Base-by-base conservation (phyloP, 1,284 basidiomycete genomes). In the Trichosporon sp. region DNA sequence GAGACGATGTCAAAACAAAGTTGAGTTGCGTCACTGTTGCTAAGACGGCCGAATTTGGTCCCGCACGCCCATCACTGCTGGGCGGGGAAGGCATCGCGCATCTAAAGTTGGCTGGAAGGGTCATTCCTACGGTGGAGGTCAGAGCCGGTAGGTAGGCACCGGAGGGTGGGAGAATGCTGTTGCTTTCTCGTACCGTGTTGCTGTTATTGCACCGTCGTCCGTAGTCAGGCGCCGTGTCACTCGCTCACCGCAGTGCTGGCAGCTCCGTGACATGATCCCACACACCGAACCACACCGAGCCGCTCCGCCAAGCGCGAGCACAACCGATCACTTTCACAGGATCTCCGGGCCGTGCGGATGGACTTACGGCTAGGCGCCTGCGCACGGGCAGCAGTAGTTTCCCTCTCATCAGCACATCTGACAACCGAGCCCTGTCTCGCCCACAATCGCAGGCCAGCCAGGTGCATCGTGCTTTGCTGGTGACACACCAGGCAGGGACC, bases 21-120 rank as follows among this genome's bases (percentile, higher is more conserved):
- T 54, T 54, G 49, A n/a, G 49, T 54, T 54, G 49, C 49, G 49
- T 54, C 49, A 54, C 49, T 54, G 49, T 44, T 44, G 40, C 40
- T 44, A 21, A 21, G 40, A 19, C 21, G 49, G 49, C 11, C 7
- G 29, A 29, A 54, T 54, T 54, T 54, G 49, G 14, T 54, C 19
- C 49, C 49, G 49, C 25, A 9, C 25, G 49, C 5, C 46, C 8
- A 27, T 27, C 23, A 16, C 27, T 54, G 25, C 27, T n/a, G 49
- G 14, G 25, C 27, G 49, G 25, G 25, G 27, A n/a, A 54, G 49
- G 49, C 46, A n/a, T 25, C 16, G 16, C 32, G 11, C 32, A 6
- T 6, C 11, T 11, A n/a, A 8, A 27, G 49, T n/a, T 19, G 46
- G 46, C 46, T 52, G 46, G 27, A 52, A 52, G 23, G 49, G 21